phyloP scores from a whole-genome alignment of 2,329 filamentous ascomycete genomes.

The Aspergillus brunneoviolaceus region DNA sequence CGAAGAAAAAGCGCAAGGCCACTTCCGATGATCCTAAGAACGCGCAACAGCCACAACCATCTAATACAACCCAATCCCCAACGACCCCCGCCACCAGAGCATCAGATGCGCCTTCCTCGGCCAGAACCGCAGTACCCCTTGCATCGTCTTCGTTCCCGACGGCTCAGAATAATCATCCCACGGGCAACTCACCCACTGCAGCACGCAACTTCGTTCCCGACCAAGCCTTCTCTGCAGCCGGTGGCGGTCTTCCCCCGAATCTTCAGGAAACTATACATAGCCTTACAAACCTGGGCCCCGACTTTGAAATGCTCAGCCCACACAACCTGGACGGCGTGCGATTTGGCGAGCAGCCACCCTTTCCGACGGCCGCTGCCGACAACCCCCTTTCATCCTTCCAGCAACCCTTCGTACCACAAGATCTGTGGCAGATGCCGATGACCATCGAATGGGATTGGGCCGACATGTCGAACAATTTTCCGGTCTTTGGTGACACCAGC shows the following conservation, averaged over 20 bases:
- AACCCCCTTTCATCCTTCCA: conserved; percentile 58
- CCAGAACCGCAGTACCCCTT: conserved; percentile 20
- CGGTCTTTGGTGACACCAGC: conserved; percentile 30
- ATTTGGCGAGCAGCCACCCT: conserved; percentile 33
- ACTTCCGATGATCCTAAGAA: conserved; percentile 50
- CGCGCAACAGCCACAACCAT: conserved; percentile 18
- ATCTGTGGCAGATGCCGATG: conserved; percentile 94
- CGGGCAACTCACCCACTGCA: conserved; percentile 17
- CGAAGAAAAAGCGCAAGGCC: conserved; percentile 80
- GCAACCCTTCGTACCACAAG: conserved; percentile 86
- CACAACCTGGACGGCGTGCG: conserved; percentile 33
- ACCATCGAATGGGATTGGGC: conserved; percentile 88
- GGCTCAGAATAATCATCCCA: conserved; percentile 16
- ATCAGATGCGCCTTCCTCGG: conserved; percentile 17
- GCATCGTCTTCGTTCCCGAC: conserved; percentile 27
- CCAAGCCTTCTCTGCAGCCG: conserved; percentile 23
- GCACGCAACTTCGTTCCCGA: conserved; percentile 26
- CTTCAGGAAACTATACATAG: conserved; percentile 28
- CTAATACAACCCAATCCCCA: conserved; percentile 15
- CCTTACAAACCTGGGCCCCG: conserved; percentile 33
- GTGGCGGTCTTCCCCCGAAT: conserved; percentile 22
- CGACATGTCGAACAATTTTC: conserved; percentile 43
- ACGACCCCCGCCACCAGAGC: conserved; percentile 29
- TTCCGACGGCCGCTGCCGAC: conserved; percentile 29
- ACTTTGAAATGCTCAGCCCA: conserved; percentile 42